Base-by-base conservation (phyloP, 805 yeast genomes). In the Candida silvicultrix region DNA sequence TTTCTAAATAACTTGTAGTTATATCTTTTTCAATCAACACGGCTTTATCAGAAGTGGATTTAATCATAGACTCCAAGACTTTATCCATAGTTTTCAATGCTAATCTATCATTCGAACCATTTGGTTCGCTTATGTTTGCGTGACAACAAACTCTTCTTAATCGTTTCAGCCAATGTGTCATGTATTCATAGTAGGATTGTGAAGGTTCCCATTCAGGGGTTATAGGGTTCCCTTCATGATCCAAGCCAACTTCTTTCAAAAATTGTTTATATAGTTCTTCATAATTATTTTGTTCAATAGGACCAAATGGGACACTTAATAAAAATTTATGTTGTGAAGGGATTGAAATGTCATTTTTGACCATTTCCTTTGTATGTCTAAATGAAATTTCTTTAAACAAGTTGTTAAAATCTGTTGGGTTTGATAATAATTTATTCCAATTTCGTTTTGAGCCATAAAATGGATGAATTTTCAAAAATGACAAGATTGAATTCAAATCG, bases 281-380 rank as follows among this genome's bases (percentile, higher is more conserved):
- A 59, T 94, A 94, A 56, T 87, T 83, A 58, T 87, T 89, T 57
- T 85, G 85, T 60, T 94, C 99, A 19, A 94, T 77, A 0, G 88
- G 81, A 3, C 85, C 81, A 61, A 94, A 85, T 2, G 89, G 88
- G 18, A 87, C 71, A 1, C 86, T 73, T 42, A 94, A 63, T 40
- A 89, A 67, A 10, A 81, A 71, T 43, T 96, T 71, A 4, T 73
- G 72, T 60, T 94, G 99, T 0, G 80, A 78, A 0, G 99, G 99
- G 10, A 94, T 69, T 37, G 71, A 60, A 15, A 94, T 80, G 55
- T 92, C 95, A 40, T 78, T 73, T 32, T 79, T 77, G 0, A 94
- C 96, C 83, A 85, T 81, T 14, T 80, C 75, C 56, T 89, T 89
- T 1, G 96, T 85, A 59, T 94, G 98, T 32, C 99, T 68, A 10